Evolutionary conservation across 805 yeast species (phyloP), one percentile per base, ranked within the genome.

Genomic region (Teunomyces barrocoloradensis): DNA sequence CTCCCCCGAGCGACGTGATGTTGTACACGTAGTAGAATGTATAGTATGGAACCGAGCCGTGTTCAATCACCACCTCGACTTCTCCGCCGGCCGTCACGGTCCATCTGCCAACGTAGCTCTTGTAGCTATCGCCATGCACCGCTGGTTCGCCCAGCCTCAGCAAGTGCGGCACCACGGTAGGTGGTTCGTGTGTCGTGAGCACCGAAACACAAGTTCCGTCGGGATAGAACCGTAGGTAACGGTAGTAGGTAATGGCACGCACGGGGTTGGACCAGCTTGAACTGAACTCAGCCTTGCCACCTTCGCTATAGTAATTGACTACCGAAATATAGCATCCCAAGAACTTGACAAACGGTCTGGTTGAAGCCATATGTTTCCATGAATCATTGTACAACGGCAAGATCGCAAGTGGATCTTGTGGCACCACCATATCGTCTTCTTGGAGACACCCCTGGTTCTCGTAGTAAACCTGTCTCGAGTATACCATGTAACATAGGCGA

Each of bases 251-350:
- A 35, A 92, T 87, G 61, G 89, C 81, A 55, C 88, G 81, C 17
- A 87, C 80, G 1, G 97, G 97, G 50, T 81, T 81, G 38, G 76
- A 65, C 85, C 94, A 82, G 5, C 87, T 76, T 27, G 74, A 72
- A 0, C 87, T 79, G 39, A 83, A 79, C 53, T 81, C 87, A 6
- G 81, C 77, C 44, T 83, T 76, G 2, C 87, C 85, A 32, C 97
- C 97, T 58, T 87, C 89, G 46, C 96, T 78, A 54, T 86, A 79
- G 65, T 90, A 91, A 51, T 87, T 87, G 44, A 91, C 87, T 15
- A 84, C 87, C 56, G 96, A 84, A 18, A 92, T 87, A 57, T 92
- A 92, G 15, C 89, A 76, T 1, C 99, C 99, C 45, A 81, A 74
- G 62, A 80, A 88, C 58, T 92, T 85, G 29, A 91, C 57, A 56